These are phyloP conservation scores for Aphanocladium album DNA, from an alignment of 2,329 filamentous ascomycete species.

Conservation along the genomic window DNA sequence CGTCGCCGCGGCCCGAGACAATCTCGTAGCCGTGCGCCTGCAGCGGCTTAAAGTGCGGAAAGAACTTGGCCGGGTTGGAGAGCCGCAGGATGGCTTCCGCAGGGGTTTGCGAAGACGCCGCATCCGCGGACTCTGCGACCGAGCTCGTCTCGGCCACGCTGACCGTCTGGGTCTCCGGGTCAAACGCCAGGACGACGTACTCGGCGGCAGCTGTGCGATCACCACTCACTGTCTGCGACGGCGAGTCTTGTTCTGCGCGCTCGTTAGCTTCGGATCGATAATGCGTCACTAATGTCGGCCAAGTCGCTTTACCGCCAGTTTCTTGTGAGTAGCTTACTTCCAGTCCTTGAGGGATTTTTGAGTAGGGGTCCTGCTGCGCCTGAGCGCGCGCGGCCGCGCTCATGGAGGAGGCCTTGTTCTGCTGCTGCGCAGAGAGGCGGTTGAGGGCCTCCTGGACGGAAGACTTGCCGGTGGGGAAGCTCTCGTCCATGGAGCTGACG, in stretches of 20 bases:
- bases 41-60: slow-evolving; percentile 56
- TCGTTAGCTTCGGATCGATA: slow-evolving; percentile 15
- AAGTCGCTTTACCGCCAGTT: slow-evolving; percentile 28
- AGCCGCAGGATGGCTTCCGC: slow-evolving; percentile 56
- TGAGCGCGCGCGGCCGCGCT: slow-evolving; percentile 13
- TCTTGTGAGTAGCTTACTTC: slow-evolving; percentile 45
- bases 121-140: slow-evolving; percentile 41
- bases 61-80: slow-evolving; percentile 59
- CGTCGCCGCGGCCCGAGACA: slow-evolving; percentile 55
- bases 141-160: slow-evolving; percentile 57
- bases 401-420: background rate
- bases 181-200: slow-evolving; percentile 65
- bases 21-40: slow-evolving; percentile 62
- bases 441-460: slow-evolving; percentile 24
- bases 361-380: slow-evolving; percentile 34
- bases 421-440: background rate
- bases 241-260: slow-evolving; percentile 4
- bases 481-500: slow-evolving; percentile 36
- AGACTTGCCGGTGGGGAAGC: slow-evolving; percentile 27
- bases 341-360: slow-evolving; percentile 41
- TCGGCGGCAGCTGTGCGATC: slow-evolving; percentile 13
- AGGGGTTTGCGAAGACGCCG: slow-evolving; percentile 44
- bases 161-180: slow-evolving; percentile 53
- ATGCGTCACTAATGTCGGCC: slow-evolving; percentile 33
- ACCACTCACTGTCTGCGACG: slow-evolving; percentile 2